Evolutionary conservation across 306 rosid genomes (phyloP).

Genomic region (Casuarina cunninghamiana): DNA sequence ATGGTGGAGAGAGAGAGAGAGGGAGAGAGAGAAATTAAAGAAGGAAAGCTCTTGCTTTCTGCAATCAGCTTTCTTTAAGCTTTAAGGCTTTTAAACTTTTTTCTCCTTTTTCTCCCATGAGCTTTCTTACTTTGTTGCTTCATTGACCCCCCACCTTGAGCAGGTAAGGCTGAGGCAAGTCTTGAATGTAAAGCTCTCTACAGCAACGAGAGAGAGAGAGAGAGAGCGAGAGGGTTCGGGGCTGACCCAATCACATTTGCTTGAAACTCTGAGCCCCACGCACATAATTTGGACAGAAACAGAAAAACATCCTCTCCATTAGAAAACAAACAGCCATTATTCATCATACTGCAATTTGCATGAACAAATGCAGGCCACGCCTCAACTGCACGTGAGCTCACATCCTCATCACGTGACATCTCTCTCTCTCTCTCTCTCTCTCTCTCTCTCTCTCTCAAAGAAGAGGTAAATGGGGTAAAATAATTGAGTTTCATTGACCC

Average conservation of each 20-base stretch:
- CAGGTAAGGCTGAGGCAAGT: conserved; percentile 52
- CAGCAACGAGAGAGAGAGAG: neutral
- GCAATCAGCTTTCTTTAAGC: conserved; percentile 64
- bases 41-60: conserved; percentile 61
- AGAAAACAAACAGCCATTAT: conserved; percentile 54
- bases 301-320: conserved; percentile 55
- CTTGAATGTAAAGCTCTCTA: conserved; percentile 56
- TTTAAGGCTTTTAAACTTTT: conserved; percentile 43
- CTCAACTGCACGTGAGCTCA: conserved; percentile 39
- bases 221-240: conserved; percentile 14
- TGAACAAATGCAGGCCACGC: conserved; percentile 44
- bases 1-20: conserved; percentile 14
- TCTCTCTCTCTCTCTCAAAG: neutral
- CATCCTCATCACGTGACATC: conserved; percentile 37
- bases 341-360: conserved; percentile 57
- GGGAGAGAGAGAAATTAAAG: neutral
- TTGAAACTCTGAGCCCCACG: conserved; percentile 40
- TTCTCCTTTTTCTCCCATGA: conserved; percentile 23
- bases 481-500: conserved; percentile 1
- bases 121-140: conserved; percentile 43
- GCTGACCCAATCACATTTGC: conserved; percentile 40
- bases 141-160: conserved; percentile 75
- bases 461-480: neutral
- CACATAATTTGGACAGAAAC: conserved; percentile 49
- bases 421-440: neutral